Evolutionary conservation across 2,329 filamentous ascomycete species (phyloP).

Genomic region (Chrysoporthe austroafricana): DNA sequence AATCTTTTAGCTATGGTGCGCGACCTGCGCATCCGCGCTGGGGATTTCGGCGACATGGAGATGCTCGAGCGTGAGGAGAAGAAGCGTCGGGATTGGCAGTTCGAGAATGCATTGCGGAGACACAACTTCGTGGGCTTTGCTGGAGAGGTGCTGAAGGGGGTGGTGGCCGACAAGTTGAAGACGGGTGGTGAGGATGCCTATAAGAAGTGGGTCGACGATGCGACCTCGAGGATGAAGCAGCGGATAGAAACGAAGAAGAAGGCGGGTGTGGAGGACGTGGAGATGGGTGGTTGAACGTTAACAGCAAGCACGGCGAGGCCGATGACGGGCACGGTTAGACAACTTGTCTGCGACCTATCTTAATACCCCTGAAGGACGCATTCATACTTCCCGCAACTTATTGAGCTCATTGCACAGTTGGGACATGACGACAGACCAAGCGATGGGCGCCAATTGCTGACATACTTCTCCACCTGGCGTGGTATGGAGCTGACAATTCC

Average conservation of each 20-base stretch:
- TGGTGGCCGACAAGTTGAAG: slow-evolving; percentile 73
- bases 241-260: slow-evolving; percentile 40
- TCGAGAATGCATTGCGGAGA: slow-evolving; percentile 88
- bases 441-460: not conserved
- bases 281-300: slow-evolving; percentile 36
- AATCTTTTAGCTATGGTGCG: slow-evolving; percentile 92
- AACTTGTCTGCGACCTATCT: slow-evolving; percentile 10
- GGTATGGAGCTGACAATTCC: not conserved
- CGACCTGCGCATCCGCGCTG: slow-evolving; percentile 77
- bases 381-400: not conserved
- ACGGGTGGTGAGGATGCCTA: slow-evolving; percentile 68
- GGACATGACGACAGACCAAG: not conserved
- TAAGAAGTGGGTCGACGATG: slow-evolving; percentile 72
- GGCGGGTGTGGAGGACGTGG: slow-evolving; percentile 36
- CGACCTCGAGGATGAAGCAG: slow-evolving; percentile 37
- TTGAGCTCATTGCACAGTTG: not conserved
- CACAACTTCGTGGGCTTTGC: slow-evolving; percentile 98
- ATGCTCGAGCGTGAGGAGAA: slow-evolving; percentile 77
- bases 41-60: slow-evolving; percentile 82
- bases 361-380: slow-evolving; percentile 14
- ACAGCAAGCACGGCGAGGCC: not conserved
- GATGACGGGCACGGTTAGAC: slow-evolving; percentile 12
- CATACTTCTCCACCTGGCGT: not conserved
- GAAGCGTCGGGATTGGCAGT: slow-evolving; percentile 86
- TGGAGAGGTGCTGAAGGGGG: slow-evolving; percentile 85